Base-by-base conservation (phyloP, 805 yeast species). In the Sungouiella thailandica region DNA sequence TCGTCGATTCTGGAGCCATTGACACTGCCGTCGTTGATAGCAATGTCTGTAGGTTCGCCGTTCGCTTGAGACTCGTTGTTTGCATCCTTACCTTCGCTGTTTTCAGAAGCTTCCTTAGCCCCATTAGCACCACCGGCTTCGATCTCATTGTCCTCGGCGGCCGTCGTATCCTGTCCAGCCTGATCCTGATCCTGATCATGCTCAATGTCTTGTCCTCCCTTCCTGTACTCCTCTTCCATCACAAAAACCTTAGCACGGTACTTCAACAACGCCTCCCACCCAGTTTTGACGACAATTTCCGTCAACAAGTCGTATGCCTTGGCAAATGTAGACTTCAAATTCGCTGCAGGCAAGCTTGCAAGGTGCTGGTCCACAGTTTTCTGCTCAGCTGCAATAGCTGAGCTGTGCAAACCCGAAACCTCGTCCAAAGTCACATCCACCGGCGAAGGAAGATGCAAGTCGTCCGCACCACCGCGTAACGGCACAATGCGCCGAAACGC, bases 361-460 rank as follows among this genome's bases (percentile, higher is more conserved):
- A 84, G 65, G 27, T 68, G 69, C 15, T 78, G 83, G 50, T 82
- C 87, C 25, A 81, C 72, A 34, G 71, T 66, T 29, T 68, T 66
- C 54, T 81, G 89, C 48, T 84, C 95, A 23, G 65, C 62, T 17
- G 74, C 73, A 25, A 84, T 76, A 36, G 78, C 83, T 35, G 65
- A 65, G 27, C 89, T 76, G 44, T 78, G 83, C 44, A 84, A 62
- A 24, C 77, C 70, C 3, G 84, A 67, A 3, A 84, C 89, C 32
- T 79, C 84, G 25, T 74, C 80, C 28, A 84, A 58, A 0, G 78
- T 75, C 6, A 80, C 90, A 58, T 83, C 93, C 20, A 71, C 63
- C 3, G 95, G 93, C 26, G 81, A 64, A 0, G 95, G 94, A 26
- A 84, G 64, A 57, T 84, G 94, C 45, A 84, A 58, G 37, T 70